phyloP scores from a whole-genome alignment of 2,329 filamentous ascomycete genomes.

The Colletotrichum costaricense region DNA sequence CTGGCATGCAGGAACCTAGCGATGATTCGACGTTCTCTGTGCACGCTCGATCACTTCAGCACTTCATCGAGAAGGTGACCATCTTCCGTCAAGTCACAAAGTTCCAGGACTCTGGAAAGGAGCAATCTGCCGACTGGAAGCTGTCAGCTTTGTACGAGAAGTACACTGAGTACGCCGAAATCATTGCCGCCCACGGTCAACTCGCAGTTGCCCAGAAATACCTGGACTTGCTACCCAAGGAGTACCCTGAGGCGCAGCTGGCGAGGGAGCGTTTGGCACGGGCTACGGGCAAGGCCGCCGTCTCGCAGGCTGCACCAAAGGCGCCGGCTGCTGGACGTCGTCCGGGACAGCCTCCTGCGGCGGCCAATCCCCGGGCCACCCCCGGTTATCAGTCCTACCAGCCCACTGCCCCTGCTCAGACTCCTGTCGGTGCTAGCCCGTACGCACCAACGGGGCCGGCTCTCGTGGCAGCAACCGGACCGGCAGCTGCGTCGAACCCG shows the following conservation, averaged over 20 bases:
- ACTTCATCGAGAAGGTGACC: conserved; percentile 98
- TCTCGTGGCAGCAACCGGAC: conserved; percentile 47
- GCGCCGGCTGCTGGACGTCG: conserved; percentile 41
- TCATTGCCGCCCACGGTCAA: conserved; percentile 90
- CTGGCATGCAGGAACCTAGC: conserved; percentile 74
- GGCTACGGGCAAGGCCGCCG: conserved; percentile 73
- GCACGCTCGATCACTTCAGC: conserved; percentile 87
- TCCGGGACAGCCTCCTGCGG: conserved; percentile 39
- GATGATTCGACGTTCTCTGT: conserved; percentile 90
- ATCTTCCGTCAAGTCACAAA: conserved; percentile 95
- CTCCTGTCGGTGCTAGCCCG: conserved; percentile 20
- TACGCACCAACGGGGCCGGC: conserved; percentile 43
- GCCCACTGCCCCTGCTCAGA: conserved; percentile 8
- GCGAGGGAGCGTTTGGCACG: conserved; percentile 87
- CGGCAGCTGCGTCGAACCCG: conserved; percentile 44
- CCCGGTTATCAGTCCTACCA: conserved; percentile 12
- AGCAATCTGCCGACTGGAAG: conserved; percentile 85
- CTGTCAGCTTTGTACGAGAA: conserved; percentile 89
- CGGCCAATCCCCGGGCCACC: conserved; percentile 1
- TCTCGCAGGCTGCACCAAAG: conserved; percentile 45
- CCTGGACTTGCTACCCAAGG: conserved; percentile 83
- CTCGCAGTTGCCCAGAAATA: conserved; percentile 90
- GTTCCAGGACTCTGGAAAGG: conserved; percentile 83
- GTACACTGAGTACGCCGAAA: conserved; percentile 97
- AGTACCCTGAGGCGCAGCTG: conserved; percentile 88